Evolutionary conservation across 129 eudicot species (phyloP).

Genomic region (Tagetes patula): DNA sequence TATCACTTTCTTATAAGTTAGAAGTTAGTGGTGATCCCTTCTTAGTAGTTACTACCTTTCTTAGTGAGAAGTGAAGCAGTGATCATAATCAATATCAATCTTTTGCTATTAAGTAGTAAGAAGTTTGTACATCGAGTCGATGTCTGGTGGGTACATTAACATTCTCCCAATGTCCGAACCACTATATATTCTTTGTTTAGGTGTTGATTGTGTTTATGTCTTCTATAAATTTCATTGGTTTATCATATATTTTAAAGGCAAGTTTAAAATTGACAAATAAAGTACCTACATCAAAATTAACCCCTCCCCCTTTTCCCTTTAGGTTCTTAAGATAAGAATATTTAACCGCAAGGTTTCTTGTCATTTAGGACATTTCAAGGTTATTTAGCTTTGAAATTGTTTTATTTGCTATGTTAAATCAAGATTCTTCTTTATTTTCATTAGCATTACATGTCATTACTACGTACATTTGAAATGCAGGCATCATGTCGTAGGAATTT

Average conservation of each 20-base stretch:
- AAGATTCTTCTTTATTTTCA: neutral
- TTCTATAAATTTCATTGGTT: too few species aligned
- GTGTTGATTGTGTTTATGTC: too few species aligned
- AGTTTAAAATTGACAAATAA: too few species aligned
- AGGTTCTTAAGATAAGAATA: neutral
- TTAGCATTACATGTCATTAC: neutral
- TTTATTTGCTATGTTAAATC: neutral
- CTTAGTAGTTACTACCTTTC: neutral
- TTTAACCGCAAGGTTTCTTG: neutral
- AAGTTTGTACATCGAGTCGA: neutral
- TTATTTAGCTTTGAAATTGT: neutral
- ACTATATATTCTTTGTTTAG: too few species aligned
- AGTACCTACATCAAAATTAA: too few species aligned
- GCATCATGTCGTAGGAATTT: constrained; percentile 72
- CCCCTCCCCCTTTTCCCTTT: neutral
- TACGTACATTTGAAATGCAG: constrained; percentile 39
- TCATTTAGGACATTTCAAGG: constrained; percentile 7
- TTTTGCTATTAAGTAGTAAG: neutral
- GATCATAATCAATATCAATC: neutral
- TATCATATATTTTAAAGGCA: too few species aligned
- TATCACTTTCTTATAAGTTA: neutral
- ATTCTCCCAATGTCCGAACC: too few species aligned
- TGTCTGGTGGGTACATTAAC: too few species aligned
- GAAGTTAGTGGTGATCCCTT: neutral
- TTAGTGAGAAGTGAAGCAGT: neutral